These are phyloP conservation scores for Claviceps lovelessii DNA, from an alignment of 2,329 filamentous ascomycete genomes.

Conservation along the genomic window DNA sequence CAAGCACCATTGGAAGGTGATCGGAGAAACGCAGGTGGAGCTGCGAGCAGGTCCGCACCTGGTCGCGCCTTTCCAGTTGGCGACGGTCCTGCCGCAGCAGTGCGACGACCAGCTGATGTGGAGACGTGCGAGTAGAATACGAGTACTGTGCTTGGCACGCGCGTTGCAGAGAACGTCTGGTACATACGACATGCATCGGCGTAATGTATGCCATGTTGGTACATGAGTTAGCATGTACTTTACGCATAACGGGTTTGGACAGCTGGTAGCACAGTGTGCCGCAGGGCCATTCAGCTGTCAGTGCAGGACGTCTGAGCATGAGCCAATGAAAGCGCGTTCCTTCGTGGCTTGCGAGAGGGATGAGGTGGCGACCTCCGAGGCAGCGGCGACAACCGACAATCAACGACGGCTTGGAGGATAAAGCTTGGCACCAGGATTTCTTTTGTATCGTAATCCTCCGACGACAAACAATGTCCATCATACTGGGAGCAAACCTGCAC, in stretches of 20 bases:
- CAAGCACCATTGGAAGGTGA: constrained; percentile 5
- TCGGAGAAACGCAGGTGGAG: constrained; percentile 5
- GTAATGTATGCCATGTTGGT: no score
- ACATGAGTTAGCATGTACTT: no score
- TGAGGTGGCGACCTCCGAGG: constrained; percentile 22
- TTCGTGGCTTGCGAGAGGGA: constrained; percentile 1
- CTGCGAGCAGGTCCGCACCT: constrained; percentile 2
- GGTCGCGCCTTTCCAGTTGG: not conserved
- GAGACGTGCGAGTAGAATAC: not conserved
- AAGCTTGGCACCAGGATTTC: not conserved
- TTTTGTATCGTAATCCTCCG: not conserved
- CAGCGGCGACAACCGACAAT: constrained; percentile 4
- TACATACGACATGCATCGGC: no score
- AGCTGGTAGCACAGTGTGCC: not conserved
- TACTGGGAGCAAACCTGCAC: not conserved
- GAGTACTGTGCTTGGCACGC: not conserved
- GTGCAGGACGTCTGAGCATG: not conserved
- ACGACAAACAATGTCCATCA: not conserved
- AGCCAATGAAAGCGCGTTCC: not conserved
- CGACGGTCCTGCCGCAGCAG: not conserved
- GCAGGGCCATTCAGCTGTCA: not conserved
- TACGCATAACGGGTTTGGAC: not conserved
- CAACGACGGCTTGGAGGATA: not conserved
- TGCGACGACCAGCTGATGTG: not conserved
- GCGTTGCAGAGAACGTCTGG: no score